Evolutionary conservation across 2,329 filamentous ascomycete species (phyloP), one percentile per base, ranked within the genome.

Genomic region (Ceratocystis alfenasii): DNA sequence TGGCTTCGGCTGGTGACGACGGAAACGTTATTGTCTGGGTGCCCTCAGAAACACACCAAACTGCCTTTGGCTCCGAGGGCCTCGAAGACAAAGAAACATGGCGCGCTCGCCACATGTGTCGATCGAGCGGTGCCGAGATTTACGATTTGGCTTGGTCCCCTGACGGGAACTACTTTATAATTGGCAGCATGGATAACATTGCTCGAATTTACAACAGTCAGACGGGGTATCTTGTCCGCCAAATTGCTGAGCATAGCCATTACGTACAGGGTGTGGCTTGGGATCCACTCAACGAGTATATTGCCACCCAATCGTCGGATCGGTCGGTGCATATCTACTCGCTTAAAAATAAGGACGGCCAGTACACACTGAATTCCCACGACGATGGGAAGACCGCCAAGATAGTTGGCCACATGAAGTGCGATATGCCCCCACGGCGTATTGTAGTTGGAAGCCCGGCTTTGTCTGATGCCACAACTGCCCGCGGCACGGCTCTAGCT

Each of bases 141-240:
- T 99, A 99, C 77, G 94, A 99, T 75, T 79, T 99, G 66, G 94
- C 94, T 63, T 99, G 94, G 95, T 97, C 94, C 62, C 95, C 95
- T n/a, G 94, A 99, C 75, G 91, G 89, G 48, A 80, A 87, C 48
- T 94, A 95, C 78, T 96, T 99, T 78, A 96, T 99, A 71, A 96
- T 95, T 28, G 94, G 94, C 48, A 97, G 94, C 77, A 97, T 99
- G 92, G 94, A 99, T 78, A 99, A 99, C 74, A 87, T 97, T 74
- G 92, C 94, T 67, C 85, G 93, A 68, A 97, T 99, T 71, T 97
- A 96, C 80, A 96, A 95, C 76, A 89, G 92, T 66, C 87, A 89
- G 69, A 94, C 89, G 80, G 82, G 82, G 67, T 79, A 80, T 41
- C 75, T 92, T 69, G 88, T 96, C 67, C 87, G 93, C 68, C 93